Base-by-base conservation (phyloP, 352 stramenopile species). In the Phytophthora ohioensis region DNA sequence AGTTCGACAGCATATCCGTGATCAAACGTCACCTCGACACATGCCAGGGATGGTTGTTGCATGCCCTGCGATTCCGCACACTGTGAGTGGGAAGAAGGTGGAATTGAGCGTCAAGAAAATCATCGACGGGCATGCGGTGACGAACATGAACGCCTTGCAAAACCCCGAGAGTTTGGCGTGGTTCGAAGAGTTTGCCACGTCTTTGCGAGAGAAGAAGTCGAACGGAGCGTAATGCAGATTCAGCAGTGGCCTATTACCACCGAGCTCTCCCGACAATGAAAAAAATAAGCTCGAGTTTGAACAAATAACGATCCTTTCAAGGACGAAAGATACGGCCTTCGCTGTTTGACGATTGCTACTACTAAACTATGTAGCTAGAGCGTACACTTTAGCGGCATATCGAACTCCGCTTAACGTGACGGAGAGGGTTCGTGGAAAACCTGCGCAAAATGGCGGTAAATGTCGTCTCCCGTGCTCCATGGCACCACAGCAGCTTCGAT, bases 21-120 rank as follows among this genome's bases (percentile, higher is more conserved):
- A 87, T 35, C 71, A 89, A 74, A 76, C 77, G 35, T 91, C 84
- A 27, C 87, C 84, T 11, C 85, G 87, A 7, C 87, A 94, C 71
- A 79, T 94, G 45, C 87, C 87, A 4, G 75, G 74, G 0, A 62
- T 85, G 31, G 79, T 94, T n/a, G 77, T 84, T 32, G 76, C 75
- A 7, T 91, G 83, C 30, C 87, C 87, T 4, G 83, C 85, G 32
- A 93, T 94, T 59, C 87, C 87, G 38, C 84, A 91, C 71, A 94
- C 85, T 2, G 80, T 91, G 53, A 93, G 84, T 48, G 87, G 87
- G 32, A 94, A 94, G 73, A 93, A 92, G 55, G 85, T 94, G 39
- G 87, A 94, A 63, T 72, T 94, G 39, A 90, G 85, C 11, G 84
- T 92, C 32, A 92, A 92, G 81, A 88, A 89, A 64, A 88, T 93